Percentiles rank a stretch among this genome's conserved stretches.
Conservation (phyloP, 176 grass and related monocot species). For the Ananas comosus region DNA sequence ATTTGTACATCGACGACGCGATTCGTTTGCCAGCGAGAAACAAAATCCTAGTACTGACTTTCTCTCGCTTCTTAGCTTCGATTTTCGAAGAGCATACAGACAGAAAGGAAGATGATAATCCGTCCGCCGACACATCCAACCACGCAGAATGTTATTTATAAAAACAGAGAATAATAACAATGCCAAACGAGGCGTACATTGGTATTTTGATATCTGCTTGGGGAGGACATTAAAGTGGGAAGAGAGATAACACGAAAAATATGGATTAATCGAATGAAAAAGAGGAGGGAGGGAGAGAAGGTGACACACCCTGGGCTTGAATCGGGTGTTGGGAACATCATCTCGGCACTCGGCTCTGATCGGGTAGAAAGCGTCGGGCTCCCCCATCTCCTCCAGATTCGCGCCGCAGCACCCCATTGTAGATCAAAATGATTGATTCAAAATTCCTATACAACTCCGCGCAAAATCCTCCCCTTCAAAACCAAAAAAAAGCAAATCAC, state of each 20-base stretch:
- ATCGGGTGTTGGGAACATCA: slow-evolving; percentile 57
- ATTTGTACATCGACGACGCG: not conserved
- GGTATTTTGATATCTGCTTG: not conserved
- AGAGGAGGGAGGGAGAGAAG: not conserved
- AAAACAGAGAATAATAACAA: too few relatives aligned
- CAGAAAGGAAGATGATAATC: too few relatives aligned
- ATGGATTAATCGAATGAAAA: not conserved
- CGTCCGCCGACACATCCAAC: too few relatives aligned
- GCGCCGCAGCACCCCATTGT: slow-evolving; percentile 66
- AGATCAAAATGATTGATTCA: not conserved
- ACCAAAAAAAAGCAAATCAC: too few relatives aligned
- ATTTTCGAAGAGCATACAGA: too few relatives aligned
- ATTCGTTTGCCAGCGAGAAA: not conserved
- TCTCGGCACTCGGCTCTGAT: slow-evolving; percentile 58
- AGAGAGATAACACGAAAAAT: not conserved
- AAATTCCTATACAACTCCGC: too few relatives aligned
- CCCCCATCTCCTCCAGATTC: slow-evolving; percentile 59
- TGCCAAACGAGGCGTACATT: too few relatives aligned
- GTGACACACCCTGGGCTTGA: slow-evolving; percentile 53
- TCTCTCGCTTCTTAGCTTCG: too few relatives aligned
- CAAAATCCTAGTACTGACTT: too few relatives aligned
- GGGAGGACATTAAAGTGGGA: not conserved
- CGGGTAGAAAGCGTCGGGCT: slow-evolving; percentile 68
- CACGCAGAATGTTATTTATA: too few relatives aligned
- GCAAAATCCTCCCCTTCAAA: too few relatives aligned